These are phyloP conservation scores for Astrephomene gubernaculifera DNA, from an alignment of 139 green algal species.

Conservation along the genomic window DNA sequence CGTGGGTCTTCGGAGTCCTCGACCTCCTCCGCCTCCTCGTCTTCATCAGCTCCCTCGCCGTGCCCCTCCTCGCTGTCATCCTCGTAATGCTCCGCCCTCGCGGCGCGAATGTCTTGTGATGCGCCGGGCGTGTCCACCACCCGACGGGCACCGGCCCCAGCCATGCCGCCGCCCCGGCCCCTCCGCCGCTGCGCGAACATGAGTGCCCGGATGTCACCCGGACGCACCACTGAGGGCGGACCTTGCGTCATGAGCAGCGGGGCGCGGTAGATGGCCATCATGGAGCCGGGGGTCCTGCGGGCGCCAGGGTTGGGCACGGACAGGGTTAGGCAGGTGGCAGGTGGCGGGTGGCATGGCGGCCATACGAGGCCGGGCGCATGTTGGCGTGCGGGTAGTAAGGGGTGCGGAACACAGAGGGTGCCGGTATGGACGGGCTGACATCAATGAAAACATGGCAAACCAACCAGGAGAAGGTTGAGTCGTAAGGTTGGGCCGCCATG, in stretches of 20 bases:
- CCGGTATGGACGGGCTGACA: no score
- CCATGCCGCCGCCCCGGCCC: not conserved
- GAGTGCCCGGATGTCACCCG: not conserved
- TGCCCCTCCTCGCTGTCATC: not conserved
- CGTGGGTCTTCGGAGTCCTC: no score
- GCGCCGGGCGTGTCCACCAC: conserved; percentile 28
- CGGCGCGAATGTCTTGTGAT: not conserved
- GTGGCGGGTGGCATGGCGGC: not conserved
- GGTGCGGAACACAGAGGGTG: no score
- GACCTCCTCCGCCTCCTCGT: not conserved
- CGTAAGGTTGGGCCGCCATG: no score
- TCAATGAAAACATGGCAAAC: no score
- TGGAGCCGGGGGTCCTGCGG: conserved; percentile 32
- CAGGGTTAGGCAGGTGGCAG: not conserved
- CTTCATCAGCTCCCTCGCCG: not conserved
- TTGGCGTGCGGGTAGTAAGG: no score
- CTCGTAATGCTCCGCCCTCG: no score
- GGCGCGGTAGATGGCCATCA: conserved; percentile 36
- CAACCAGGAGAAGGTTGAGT: no score
- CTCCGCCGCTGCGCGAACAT: not conserved
- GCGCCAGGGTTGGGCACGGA: not conserved
- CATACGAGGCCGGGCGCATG: no score
- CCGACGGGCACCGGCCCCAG: not conserved
- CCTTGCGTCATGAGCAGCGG: conserved; percentile 26
- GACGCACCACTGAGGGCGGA: conserved; percentile 10